These are phyloP conservation scores for Kurtzmaniella quercitrusa DNA, from an alignment of 1,139 yeast species.

Conservation along the genomic window DNA sequence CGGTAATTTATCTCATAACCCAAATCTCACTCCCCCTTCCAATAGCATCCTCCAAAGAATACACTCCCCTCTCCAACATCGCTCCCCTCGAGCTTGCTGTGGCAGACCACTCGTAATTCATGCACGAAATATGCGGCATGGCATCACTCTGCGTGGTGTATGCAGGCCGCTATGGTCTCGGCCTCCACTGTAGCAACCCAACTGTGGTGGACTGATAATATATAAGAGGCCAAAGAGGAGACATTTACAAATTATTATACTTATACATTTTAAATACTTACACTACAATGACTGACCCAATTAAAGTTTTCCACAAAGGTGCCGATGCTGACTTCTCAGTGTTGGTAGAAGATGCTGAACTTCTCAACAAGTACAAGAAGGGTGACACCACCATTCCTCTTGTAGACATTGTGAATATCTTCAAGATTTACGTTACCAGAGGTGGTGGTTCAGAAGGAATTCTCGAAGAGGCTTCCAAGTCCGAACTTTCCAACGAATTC, in stretches of 20 bases:
- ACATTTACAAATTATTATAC: background rate
- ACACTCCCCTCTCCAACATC: background rate
- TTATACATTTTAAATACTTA: background rate
- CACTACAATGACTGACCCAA: slow-evolving; percentile 21
- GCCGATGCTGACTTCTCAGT: slow-evolving; percentile 57
- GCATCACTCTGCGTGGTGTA: background rate
- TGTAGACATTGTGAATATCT: slow-evolving; percentile 60
- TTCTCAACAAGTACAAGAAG: slow-evolving; percentile 44
- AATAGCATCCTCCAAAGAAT: too few relatives aligned
- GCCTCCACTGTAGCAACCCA: background rate
- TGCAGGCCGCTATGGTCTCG: background rate
- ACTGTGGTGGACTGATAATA: background rate
- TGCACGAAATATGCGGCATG: background rate
- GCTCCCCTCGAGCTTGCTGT: background rate
- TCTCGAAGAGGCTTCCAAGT: slow-evolving; percentile 68
- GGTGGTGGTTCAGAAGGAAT: slow-evolving; percentile 71
- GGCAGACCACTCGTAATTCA: background rate
- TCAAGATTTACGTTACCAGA: slow-evolving; percentile 58
- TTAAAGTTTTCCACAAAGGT: slow-evolving; percentile 66
- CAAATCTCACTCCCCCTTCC: background rate
- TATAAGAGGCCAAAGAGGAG: background rate
- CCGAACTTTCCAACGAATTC: slow-evolving; percentile 62
- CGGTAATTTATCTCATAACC: too few relatives aligned
- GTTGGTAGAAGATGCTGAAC: slow-evolving; percentile 54
- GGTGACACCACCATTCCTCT: slow-evolving; percentile 57